Evolutionary conservation across 768 basidiomycete species (phyloP), one percentile per base, ranked within the genome.

Genomic region (Boletus rubescentipes): DNA sequence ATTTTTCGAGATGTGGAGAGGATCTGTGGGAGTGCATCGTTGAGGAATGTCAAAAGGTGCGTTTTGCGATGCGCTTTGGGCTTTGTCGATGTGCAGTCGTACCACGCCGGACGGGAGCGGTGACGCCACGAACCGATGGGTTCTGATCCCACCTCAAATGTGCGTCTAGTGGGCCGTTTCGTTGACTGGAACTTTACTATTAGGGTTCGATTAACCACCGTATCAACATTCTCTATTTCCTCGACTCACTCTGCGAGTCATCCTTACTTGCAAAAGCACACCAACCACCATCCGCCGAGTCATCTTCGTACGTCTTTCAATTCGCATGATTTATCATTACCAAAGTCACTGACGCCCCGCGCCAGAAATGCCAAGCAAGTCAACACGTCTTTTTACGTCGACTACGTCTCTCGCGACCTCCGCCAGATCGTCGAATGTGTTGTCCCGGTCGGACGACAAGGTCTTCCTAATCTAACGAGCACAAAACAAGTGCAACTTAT

Each of bases 21-120:
- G 93, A 97, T 69, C 70, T 96, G 11, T 96, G 93, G 94, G 93
- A 95, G 61, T 95, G 93, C 61, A 81, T 96, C 36, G 72, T 93
- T 23, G 93, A 96, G 66, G 91, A 95, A 73, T 92, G 87, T 59
- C 85, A 89, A 67, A 95, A 93, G 80, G 93, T 88, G 53, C 11
- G 42, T 21, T 16, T 2, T 18, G 26, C 26, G 26, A 26, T 26
- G 26, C 26, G 26, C 26, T 26, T 26, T 26, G 26, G 26, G 26
- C 6, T 26, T 6, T 26, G 26, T 26, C 26, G 26, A 26, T 26
- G 26, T 26, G 26, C 26, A 26, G 26, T 26, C 26, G 26, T 26
- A 6, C 26, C 26, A 26, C 26, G 26, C 6, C 26, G 26, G 26
- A 26, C 26, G 26, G 26, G n/a, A n/a, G 26, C 26, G 26, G 26